Base-by-base conservation (phyloP, 2,329 filamentous ascomycete species). In the Cercospora sp. region DNA sequence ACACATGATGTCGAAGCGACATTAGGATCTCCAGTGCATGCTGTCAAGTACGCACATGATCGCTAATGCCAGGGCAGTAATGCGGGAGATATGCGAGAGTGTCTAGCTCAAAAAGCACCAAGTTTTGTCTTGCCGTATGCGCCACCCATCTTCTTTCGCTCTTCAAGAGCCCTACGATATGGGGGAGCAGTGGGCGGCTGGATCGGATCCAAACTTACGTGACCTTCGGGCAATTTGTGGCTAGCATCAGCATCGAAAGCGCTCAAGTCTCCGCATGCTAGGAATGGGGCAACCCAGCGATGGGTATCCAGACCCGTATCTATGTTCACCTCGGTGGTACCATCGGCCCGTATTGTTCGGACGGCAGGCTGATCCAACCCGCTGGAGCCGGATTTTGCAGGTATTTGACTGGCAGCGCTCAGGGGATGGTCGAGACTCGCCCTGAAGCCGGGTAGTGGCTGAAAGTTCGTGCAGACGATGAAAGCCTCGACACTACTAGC, bases 401-500 rank as follows among this genome's bases (percentile, higher is more conserved):
- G 36, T 10, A 40, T 26, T 42, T 36, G 60, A 30, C 23, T 60
- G 63, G 65, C 61, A 10, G 90, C 86, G 1, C 91, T 91, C 1
- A 95, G 81, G 1, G 91, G 91, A 74, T 90, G 88, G 74, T 93
- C 90, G 3, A 95, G 82, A 74, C 89, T 93, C 3, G 91, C 89
- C 57, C 86, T 86, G 81, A 93, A 95, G 0, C 91, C 91, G 13
- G 84, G 81, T 0, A 94, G 94, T 3, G 93, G 94, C 23, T 86
- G 85, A 78, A 98, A 99, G 69, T 93, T 92, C 74, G 96, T 87
- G 78, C 95, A 97, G 16, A 99, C 94, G 58, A 99, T 92, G 74
- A 99, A 99, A 0, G 95, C 94, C 79, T 99, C 95, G 20, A 99
- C 89, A 80, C 93, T 97, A 80, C 94, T 98, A 1, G 94, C 95